Base-by-base conservation (phyloP, 768 basidiomycete species). In the Xerocomellus chrysenteron region DNA sequence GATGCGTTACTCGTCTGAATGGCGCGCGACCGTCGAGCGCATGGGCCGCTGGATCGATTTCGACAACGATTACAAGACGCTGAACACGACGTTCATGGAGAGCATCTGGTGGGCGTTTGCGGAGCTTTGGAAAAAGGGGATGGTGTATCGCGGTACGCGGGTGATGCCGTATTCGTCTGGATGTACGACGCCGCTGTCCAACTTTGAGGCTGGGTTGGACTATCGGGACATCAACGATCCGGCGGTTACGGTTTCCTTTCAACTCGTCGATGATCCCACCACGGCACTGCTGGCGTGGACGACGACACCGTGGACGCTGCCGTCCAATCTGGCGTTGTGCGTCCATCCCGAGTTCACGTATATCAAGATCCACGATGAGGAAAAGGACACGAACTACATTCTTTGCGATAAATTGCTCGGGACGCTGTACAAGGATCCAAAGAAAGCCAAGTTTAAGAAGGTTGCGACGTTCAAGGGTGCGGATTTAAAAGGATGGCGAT, bases 21-120 rank as follows among this genome's bases (percentile, higher is more conserved):
- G 97, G 97, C 86, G 94, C 47, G 68, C 76, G 36, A 98, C 95
- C 5, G 96, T 99, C 52, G 95, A 97, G 73, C 86, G 97, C 60
- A 95, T 98, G 89, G 97, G 96, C 35, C 86, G 97, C 60, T 99
- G 97, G 97, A 98, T 99, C 75, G 97, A 99, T 74, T 99, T 99
- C 65, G 97, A 99, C 74, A 92, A 98, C 65, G 97, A 98, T 66
- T 99, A 99, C 80, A 98, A 98, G 79, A 99, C 97, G 16, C 82
- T 98, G 59, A 94, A 98, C 66, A 73, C 86, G 8, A 77, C 86
- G 10, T 99, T 92, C 73, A 98, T 99, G 97, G 97, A 99, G 78
- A 88, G 86, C 46, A 92, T 97, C 12, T 99, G 97, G 97, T 99
- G 97, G 97, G 97, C 92, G 10, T 99, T 99, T 73, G 79, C 84